These are phyloP conservation scores for Dichomitus squalens DNA, from an alignment of 1,284 basidiomycete genomes.

Conservation along the genomic window DNA sequence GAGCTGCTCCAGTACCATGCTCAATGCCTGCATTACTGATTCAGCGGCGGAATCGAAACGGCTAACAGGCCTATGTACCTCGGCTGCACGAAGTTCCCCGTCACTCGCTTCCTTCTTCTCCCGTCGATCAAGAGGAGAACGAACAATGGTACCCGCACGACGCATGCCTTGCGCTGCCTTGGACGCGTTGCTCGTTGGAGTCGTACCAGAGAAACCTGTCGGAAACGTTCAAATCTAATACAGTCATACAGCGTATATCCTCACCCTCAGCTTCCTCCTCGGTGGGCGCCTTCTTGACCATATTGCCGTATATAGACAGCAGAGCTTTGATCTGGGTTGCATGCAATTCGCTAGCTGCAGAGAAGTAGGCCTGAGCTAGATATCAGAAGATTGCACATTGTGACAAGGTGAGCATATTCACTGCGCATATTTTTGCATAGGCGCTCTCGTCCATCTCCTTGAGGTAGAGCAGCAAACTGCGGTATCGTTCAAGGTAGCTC, in stretches of 20 bases:
- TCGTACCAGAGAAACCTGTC: conserved; percentile 50
- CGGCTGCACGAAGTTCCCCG: conserved; percentile 66
- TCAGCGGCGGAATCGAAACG: background rate
- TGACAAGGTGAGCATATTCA: conserved; percentile 40
- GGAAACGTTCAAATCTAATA: background rate
- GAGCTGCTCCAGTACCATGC: conserved; percentile 76
- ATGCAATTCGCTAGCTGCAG: conserved; percentile 81
- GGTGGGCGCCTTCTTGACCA: conserved; percentile 68
- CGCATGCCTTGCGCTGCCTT: conserved; percentile 63
- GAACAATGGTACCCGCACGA: conserved; percentile 75
- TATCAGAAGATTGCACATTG: background rate
- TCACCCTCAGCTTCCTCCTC: conserved; percentile 78
- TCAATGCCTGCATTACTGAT: conserved; percentile 61
- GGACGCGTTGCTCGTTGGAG: conserved; percentile 41
- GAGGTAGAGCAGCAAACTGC: conserved; percentile 89
- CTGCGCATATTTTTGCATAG: conserved; percentile 87
- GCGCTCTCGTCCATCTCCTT: conserved; percentile 92
- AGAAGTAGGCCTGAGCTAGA: conserved; percentile 78
- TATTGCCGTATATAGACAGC: conserved; percentile 59
- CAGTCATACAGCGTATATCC: conserved; percentile 5
- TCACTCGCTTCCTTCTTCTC: conserved; percentile 59
- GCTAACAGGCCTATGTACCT: background rate
- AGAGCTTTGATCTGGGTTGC: conserved; percentile 77
- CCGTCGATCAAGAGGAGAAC: conserved; percentile 65
- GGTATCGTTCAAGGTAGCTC: conserved; percentile 83